These are phyloP conservation scores for Xerocomus cyaneibrunnescens DNA, from an alignment of 1,284 basidiomycete species.

Conservation along the genomic window DNA sequence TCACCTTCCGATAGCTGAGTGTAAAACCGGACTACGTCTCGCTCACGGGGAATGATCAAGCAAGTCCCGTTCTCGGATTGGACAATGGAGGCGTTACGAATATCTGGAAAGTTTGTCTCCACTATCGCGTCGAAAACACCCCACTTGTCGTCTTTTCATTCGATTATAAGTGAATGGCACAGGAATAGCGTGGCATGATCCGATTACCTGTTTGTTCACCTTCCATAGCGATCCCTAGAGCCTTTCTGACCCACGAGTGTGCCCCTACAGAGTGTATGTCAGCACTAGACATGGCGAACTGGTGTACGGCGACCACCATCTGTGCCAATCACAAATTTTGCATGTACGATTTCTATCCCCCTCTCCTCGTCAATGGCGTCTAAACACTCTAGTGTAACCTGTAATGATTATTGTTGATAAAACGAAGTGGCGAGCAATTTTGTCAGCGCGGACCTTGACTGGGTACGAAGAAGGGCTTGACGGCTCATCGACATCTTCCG, in stretches of 20 bases:
- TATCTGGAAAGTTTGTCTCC: slow-evolving; percentile 79
- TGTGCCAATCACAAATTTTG: slow-evolving; percentile 62
- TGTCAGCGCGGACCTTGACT: slow-evolving; percentile 46
- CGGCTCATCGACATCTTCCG: slow-evolving; percentile 42
- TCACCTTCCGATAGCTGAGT: slow-evolving; percentile 63
- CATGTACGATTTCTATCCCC: slow-evolving; percentile 27
- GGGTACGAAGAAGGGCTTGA: slow-evolving; percentile 50
- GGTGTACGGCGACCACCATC: slow-evolving; percentile 44
- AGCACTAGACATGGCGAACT: not conserved
- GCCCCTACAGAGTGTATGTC: slow-evolving; percentile 40
- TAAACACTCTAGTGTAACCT: slow-evolving; percentile 37
- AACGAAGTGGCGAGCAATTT: not conserved
- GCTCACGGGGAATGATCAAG: slow-evolving; percentile 79
- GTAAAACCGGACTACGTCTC: slow-evolving; percentile 71
- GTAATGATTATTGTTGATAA: slow-evolving; percentile 27
- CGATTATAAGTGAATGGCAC: not conserved
- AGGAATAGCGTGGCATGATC: not conserved
- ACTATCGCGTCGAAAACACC: slow-evolving; percentile 74
- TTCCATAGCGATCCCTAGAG: slow-evolving; percentile 7
- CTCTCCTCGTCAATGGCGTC: slow-evolving; percentile 30
- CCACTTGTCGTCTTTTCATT: slow-evolving; percentile 63
- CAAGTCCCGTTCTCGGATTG: slow-evolving; percentile 64
- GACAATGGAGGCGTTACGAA: slow-evolving; percentile 62
- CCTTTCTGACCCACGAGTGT: slow-evolving; percentile 69
- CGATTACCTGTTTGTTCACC: slow-evolving; percentile 11